Percentiles rank a stretch among this genome's conserved stretches.
Conservation (phyloP, 805 yeast species). For the Ogataea paradorogensis region DNA sequence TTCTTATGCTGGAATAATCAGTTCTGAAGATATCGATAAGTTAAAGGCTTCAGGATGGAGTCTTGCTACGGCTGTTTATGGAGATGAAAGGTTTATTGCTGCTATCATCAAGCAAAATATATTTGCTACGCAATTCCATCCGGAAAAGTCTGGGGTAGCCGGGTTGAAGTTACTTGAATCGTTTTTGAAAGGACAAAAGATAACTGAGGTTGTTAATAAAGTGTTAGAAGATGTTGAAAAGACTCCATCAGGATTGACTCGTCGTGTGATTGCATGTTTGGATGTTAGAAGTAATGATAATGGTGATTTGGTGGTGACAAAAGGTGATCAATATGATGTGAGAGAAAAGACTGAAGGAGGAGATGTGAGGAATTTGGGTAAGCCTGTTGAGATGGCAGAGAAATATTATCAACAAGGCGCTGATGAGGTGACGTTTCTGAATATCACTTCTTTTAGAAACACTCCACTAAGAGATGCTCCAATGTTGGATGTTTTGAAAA, state of each 20-base stretch:
- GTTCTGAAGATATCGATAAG: slow-evolving; percentile 33
- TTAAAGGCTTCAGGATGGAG: slow-evolving; percentile 53
- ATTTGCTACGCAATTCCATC: slow-evolving; percentile 97
- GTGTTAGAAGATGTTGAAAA: slow-evolving; percentile 18
- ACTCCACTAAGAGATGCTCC: slow-evolving; percentile 93
- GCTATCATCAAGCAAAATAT: slow-evolving; percentile 74
- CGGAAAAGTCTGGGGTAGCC: slow-evolving; percentile 94
- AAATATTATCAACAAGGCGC: slow-evolving; percentile 93
- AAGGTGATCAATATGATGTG: slow-evolving; percentile 98
- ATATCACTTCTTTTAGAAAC: slow-evolving; percentile 93
- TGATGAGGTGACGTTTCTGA: slow-evolving; percentile 92
- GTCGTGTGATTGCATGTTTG: slow-evolving; percentile 91
- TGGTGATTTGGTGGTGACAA: slow-evolving; percentile 96
- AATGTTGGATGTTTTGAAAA: slow-evolving; percentile 83
- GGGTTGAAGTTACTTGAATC: slow-evolving; percentile 76
- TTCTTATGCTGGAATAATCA: slow-evolving; percentile 79
- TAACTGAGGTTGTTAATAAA: slow-evolving; percentile 20
- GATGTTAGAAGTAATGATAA: slow-evolving; percentile 94
- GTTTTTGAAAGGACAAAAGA: slow-evolving; percentile 54
- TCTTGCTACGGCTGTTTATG: slow-evolving; percentile 69
- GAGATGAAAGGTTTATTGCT: slow-evolving; percentile 76
- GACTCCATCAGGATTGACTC: slow-evolving; percentile 61
- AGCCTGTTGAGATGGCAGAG: slow-evolving; percentile 93
- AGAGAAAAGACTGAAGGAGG: slow-evolving; percentile 64
- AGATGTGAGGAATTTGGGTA: slow-evolving; percentile 88